Evolutionary conservation across 2,329 filamentous ascomycete genomes (phyloP).

Genomic region (Aureobasidium zeae): DNA sequence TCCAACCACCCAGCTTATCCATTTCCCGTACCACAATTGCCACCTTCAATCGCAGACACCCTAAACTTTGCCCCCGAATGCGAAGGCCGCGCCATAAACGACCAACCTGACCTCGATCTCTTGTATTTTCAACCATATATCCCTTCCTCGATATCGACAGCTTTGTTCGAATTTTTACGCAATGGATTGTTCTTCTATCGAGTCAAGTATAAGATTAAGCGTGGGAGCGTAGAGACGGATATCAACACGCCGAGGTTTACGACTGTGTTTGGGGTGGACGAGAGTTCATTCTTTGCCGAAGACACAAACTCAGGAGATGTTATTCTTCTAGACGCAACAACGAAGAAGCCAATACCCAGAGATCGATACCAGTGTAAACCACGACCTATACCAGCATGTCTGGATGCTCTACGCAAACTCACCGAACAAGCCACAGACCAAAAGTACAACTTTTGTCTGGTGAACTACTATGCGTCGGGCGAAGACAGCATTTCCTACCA

Average conservation of each 20-base stretch:
- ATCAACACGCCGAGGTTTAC: constrained; percentile 49
- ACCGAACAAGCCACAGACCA: constrained; percentile 59
- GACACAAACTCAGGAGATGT: neutral
- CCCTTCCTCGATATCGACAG: constrained; percentile 44
- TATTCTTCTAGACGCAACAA: constrained; percentile 33
- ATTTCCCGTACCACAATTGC: constrained; percentile 42
- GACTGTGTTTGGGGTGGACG: constrained; percentile 54
- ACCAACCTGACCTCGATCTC: constrained; percentile 62
- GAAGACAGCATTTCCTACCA: constrained; percentile 71
- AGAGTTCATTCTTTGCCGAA: constrained; percentile 54
- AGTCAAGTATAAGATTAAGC: constrained; percentile 57
- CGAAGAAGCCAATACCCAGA: constrained; percentile 31
- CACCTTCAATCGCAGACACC: constrained; percentile 33
- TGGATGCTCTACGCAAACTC: constrained; percentile 52
- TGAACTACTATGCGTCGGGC: constrained; percentile 75
- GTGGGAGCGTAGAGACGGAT: constrained; percentile 46
- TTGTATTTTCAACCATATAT: constrained; percentile 69
- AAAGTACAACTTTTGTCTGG: constrained; percentile 67
- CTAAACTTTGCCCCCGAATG: constrained; percentile 37
- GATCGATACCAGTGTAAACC: constrained; percentile 53
- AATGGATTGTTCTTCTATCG: constrained; percentile 66
- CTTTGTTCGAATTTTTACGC: constrained; percentile 62
- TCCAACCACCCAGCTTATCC: constrained; percentile 46
- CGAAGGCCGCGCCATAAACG: constrained; percentile 48
- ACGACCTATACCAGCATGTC: constrained; percentile 60